Percentiles rank a stretch among this genome's conserved stretches.
Conservation (phyloP, 768 basidiomycete genomes). For the Mrakia blollopis region DNA sequence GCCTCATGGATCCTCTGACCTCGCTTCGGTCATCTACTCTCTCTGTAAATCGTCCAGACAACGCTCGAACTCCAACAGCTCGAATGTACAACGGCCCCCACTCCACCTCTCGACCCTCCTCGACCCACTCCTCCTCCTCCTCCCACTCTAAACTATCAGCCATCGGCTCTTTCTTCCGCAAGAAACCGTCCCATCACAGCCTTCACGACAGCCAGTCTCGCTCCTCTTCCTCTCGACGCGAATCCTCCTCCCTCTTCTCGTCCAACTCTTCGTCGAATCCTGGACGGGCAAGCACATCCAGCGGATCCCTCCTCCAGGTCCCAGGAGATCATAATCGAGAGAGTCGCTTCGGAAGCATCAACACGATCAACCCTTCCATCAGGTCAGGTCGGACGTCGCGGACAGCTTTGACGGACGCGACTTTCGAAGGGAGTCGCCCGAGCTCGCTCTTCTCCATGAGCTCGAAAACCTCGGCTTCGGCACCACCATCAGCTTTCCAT, state of each 20-base stretch:
- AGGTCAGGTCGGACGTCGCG: conserved; percentile 13
- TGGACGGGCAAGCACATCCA: background rate
- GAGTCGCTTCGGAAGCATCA: background rate
- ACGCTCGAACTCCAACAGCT: conserved; percentile 4
- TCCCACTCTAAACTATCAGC: conserved; percentile 1
- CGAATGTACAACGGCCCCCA: background rate
- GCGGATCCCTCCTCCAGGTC: conserved; percentile 13
- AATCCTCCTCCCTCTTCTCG: conserved; percentile 20
- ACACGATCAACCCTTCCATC: background rate
- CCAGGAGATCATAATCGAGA: conserved; percentile 4
- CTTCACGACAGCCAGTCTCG: background rate
- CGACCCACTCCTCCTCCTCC: conserved; percentile 19
- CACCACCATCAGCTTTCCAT: conserved; percentile 11
- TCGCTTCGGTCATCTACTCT: background rate
- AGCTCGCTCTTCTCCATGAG: conserved; percentile 12
- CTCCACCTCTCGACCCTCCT: conserved; percentile 3
- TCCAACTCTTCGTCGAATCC: background rate
- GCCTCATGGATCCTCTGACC: no score
- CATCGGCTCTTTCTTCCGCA: conserved; percentile 21
- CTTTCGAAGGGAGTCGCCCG: background rate
- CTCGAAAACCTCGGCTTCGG: background rate
- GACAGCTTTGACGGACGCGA: conserved; percentile 2
- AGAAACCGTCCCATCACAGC: conserved; percentile 3
- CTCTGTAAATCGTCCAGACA: conserved; percentile 2
- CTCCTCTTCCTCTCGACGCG: conserved; percentile 3